Evolutionary conservation across 2,329 filamentous ascomycete genomes (phyloP), one percentile per base, ranked within the genome.

Genomic region (Davidsoniella australis): DNA sequence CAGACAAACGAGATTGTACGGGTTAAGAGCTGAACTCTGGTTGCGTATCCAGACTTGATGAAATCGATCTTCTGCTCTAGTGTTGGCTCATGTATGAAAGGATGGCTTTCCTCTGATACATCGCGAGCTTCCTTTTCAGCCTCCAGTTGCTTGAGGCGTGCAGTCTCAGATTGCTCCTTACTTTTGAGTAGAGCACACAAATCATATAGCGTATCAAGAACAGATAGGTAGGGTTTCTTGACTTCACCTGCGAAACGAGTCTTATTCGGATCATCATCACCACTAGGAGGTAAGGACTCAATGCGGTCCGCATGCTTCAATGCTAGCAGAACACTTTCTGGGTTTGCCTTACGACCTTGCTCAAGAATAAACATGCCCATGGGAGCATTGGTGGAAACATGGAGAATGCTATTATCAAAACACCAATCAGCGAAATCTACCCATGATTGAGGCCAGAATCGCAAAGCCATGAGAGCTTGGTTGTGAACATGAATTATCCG

Each of bases 381-480:
- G 5, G 72, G 67, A 53, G 71, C 69, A 42, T 73, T 73, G 36
- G 47, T 49, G 17, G 47, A 49, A 12, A 45, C 43, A 41, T 77
- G 67, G 8, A 64, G 60, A 56, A 88, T 67, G 41, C 76, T 76
- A 57, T 91, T 87, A 49, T 82, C 75, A 58, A 87, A 87, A 63
- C 85, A 94, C 77, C 89, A 96, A 56, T 94, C 84, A 1, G 88
- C 85, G 8, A 87, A 89, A 53, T 95, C 87, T 45, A 87, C 88
- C 91, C 91, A 98, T 57, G 95, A 80, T 61, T 94, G 85, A 3
- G 91, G 88, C 76, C 89, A 91, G 64, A 96, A 98, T 46, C 88
- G 80, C 49, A 98, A 68, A 3, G 87, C 82, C 83, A 95, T 94
- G 43, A 94, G 68, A 4, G 89, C 86, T 62, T 95, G 89, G 62